Evolutionary conservation across 768 basidiomycete genomes (phyloP), one percentile per base, ranked within the genome.

Genomic region (Hypholoma sublateritium): DNA sequence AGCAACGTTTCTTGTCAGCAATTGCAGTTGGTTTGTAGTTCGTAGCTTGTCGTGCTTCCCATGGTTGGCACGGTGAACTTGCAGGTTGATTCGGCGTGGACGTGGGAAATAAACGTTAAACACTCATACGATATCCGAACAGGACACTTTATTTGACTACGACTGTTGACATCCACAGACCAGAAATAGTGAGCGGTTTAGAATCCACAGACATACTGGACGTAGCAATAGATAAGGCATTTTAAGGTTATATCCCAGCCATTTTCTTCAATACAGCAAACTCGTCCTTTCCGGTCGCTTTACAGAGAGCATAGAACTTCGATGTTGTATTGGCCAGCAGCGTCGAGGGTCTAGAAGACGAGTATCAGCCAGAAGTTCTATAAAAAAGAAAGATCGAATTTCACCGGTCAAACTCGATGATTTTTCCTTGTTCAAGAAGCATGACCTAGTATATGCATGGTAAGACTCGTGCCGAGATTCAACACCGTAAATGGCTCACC

Each of bases 391-490:
- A 32, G 22, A 22, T 24, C 9, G 36, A 11, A 50, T 41, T 41
- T 53, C 57, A 79, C 74, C 69, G 76, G 65, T 88, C 88, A 62
- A 86, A 91, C 65, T 93, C 91, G 4, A 81, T 79, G 45, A 94
- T 90, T 4, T 78, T 80, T 11, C 91, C 92, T 67, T 87, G 77
- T 48, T 92, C 89, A 32, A 93, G 76, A 16, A 90, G 71, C 82
- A 89, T 85, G 39, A 90, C 83, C 88, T 89, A 48, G 24, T 13
- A 12, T 28, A 21, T 24, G 21, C 32, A 17, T 48, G 22, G 17
- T 28, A 21, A 50, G 28, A 21, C 22, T 35, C 3, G 1, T 13
- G 19, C 45, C 24, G 32, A 25, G 45, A 32, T 47, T 41, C 36
- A 3, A 19, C n/a, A 34, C 28, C 9, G 28, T 9, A 51, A 49